Conservation (phyloP, 2,329 filamentous ascomycete genomes). For the Colletotrichum australisinense region DNA sequence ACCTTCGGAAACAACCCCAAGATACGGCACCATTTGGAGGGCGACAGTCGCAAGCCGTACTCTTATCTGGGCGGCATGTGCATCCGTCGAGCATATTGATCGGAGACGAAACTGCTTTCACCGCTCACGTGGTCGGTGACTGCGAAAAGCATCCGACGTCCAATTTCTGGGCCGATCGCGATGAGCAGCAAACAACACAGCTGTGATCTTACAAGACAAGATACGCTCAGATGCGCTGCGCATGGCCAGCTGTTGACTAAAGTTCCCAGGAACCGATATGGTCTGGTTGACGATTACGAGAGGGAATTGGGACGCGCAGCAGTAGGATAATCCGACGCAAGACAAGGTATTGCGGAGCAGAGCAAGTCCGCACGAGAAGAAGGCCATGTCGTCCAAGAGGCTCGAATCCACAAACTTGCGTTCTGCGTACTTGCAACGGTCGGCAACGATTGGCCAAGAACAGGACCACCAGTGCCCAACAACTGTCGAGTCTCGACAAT, state of each 20-base stretch:
- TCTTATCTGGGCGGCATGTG: not conserved
- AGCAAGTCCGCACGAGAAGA: constrained; percentile 1
- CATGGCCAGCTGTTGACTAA: not conserved
- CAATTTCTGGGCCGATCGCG: not conserved
- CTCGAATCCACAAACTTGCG: not conserved
- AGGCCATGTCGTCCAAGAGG: not conserved
- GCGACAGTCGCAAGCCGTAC: constrained; percentile 2
- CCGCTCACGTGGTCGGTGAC: constrained; percentile 23
- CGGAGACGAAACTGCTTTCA: not conserved
- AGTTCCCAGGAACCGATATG: not conserved
- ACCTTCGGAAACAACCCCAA: not conserved
- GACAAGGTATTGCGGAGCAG: constrained; percentile 14
- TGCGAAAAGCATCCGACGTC: not conserved
- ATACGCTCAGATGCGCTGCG: not conserved
- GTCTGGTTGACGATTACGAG: constrained; percentile 2
- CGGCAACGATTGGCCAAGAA: not conserved
- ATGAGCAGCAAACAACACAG: not conserved
- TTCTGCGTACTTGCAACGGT: not conserved
- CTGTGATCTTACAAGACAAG: not conserved
- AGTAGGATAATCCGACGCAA: not conserved
- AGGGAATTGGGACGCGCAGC: not conserved
- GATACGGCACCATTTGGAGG: not conserved
- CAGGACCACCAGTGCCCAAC: not conserved
- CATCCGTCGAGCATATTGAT: not conserved
- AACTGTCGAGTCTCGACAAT: too few relatives aligned